These are phyloP conservation scores for Solanum etuberosum DNA, from an alignment of 257 asterid genomes.

Conservation along the genomic window DNA sequence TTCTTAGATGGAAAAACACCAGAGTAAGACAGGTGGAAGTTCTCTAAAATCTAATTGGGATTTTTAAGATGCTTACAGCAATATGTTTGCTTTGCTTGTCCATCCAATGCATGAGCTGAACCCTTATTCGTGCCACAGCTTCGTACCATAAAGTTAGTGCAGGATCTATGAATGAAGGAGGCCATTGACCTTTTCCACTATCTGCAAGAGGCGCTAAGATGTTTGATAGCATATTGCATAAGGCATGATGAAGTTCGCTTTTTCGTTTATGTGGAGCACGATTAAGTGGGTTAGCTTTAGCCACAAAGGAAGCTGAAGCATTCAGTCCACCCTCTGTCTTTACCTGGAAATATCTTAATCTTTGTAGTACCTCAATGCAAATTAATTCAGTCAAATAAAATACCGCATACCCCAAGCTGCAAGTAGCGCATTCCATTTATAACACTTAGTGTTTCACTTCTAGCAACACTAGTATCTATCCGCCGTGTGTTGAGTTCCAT, in stretches of 20 bases:
- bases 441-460: conserved; percentile 94
- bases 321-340: conserved; percentile 92
- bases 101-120: conserved; percentile 90
- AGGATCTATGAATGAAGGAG: conserved; percentile 90
- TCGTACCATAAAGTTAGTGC: conserved; percentile 96
- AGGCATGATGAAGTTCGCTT: conserved; percentile 97
- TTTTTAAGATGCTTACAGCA: conserved; percentile 44
- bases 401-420: conserved; percentile 81
- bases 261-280: conserved; percentile 97
- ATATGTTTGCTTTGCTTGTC: conserved; percentile 98
- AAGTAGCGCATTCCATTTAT: conserved; percentile 97
- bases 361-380: conserved; percentile 6
- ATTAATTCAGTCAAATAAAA: conserved; percentile 10
- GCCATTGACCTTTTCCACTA: conserved; percentile 97
- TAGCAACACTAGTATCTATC: conserved; percentile 82
- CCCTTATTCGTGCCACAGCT: conserved; percentile 92
- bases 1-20: neutral
- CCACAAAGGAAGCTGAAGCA: conserved; percentile 98
- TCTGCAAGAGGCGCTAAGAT: conserved; percentile 95
- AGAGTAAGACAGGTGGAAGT: neutral
- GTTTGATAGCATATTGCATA: conserved; percentile 98
- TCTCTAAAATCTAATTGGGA: neutral
- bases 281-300: conserved; percentile 93
- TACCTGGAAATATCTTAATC: conserved; percentile 48
- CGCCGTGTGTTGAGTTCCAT: conserved; percentile 95